phyloP scores from a whole-genome alignment of 2,329 filamentous ascomycete genomes.

The Pseudogymnoascus sp. region DNA sequence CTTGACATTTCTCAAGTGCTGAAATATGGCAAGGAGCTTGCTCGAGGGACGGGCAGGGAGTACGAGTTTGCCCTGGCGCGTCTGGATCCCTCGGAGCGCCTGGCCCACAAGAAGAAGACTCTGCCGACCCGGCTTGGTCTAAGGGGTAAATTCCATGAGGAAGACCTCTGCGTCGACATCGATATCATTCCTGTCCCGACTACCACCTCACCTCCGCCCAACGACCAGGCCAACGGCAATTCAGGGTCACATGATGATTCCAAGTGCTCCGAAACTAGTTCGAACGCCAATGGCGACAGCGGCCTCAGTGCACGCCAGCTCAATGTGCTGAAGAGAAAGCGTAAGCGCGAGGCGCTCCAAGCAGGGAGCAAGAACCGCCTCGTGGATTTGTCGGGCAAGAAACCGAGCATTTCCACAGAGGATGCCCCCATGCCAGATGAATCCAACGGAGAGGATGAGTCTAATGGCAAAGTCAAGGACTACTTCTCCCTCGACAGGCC shows the following conservation, averaged over 20 bases:
- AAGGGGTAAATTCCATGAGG: slow-evolving; percentile 74
- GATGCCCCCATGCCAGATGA: slow-evolving; percentile 44
- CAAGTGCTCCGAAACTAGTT: not conserved
- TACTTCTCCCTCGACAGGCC: slow-evolving; percentile 86
- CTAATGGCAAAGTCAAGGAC: slow-evolving; percentile 57
- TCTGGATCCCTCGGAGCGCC: slow-evolving; percentile 71
- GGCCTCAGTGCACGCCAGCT: slow-evolving; percentile 86
- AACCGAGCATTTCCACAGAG: slow-evolving; percentile 19
- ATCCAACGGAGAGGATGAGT: slow-evolving; percentile 57
- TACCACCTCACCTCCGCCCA: slow-evolving; percentile 18
- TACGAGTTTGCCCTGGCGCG: slow-evolving; percentile 79
- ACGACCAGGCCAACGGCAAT: slow-evolving; percentile 30
- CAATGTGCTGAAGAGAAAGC: slow-evolving; percentile 89
- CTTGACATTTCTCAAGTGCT: slow-evolving; percentile 76
- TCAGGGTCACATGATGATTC: slow-evolving; percentile 38
- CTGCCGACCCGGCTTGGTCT: slow-evolving; percentile 76
- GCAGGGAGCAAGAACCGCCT: slow-evolving; percentile 85
- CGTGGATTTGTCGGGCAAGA: slow-evolving; percentile 73
- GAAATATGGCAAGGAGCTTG: slow-evolving; percentile 72
- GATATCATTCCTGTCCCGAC: slow-evolving; percentile 36
- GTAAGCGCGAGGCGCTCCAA: slow-evolving; percentile 82
- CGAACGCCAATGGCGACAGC: slow-evolving; percentile 44
- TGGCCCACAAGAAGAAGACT: slow-evolving; percentile 86
- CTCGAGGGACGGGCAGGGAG: slow-evolving; percentile 72
- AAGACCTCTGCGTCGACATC: slow-evolving; percentile 66